Conservation (phyloP, 176 grass and related monocot species). For the Oryza officinalis region DNA sequence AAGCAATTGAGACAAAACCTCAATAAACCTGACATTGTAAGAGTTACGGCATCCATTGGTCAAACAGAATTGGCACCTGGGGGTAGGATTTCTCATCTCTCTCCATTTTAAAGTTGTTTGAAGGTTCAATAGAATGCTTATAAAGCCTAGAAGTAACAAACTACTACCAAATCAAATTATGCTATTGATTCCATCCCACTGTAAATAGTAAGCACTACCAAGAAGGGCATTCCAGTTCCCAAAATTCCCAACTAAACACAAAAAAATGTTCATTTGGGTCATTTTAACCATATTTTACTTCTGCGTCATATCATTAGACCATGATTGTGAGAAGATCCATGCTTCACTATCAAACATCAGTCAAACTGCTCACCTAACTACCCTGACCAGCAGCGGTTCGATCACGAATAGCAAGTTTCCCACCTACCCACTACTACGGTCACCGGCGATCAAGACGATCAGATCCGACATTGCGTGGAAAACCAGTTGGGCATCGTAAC, state of each 20-base stretch:
- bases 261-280: background rate
- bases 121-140: background rate
- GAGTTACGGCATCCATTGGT: background rate
- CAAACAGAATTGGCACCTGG: background rate
- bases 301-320: background rate
- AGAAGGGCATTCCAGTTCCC: background rate
- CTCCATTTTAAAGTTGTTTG: background rate
- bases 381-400: background rate
- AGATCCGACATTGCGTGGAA: background rate
- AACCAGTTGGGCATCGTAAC: background rate
- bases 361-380: background rate
- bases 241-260: background rate
- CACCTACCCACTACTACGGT: background rate
- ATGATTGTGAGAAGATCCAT: background rate
- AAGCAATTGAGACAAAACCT: background rate
- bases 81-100: background rate
- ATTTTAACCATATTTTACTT: background rate
- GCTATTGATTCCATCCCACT: background rate
- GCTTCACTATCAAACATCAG: background rate
- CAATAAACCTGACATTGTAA: background rate
- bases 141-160: background rate
- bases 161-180: background rate
- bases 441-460: background rate
- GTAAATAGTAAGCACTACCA: background rate
- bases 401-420: slow-evolving; percentile 13